A percentile compares a stretch with the other conserved stretches of the same genome.
These are phyloP conservation scores for Claviceps maximensis DNA, from an alignment of 2,329 filamentous ascomycete genomes.

Conservation along the genomic window DNA sequence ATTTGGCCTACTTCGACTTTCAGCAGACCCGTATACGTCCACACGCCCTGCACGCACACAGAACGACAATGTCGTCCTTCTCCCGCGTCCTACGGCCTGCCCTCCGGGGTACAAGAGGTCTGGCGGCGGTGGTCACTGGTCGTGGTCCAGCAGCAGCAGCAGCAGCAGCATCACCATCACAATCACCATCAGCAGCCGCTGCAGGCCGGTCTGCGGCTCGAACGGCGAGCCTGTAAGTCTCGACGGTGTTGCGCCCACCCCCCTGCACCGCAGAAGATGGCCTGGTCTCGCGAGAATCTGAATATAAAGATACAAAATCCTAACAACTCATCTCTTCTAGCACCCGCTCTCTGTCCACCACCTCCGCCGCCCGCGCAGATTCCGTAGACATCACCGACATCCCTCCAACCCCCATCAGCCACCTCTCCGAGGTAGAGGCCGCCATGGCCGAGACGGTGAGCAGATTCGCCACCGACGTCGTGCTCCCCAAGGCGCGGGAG, in stretches of 20 bases:
- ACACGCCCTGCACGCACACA: background rate
- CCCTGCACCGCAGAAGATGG: too few species aligned
- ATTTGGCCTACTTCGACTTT: too few species aligned
- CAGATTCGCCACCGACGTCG: constrained; percentile 80
- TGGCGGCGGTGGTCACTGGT: constrained; percentile 15
- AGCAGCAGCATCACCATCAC: too few species aligned
- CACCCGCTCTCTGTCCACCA: constrained; percentile 46
- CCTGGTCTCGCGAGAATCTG: too few species aligned
- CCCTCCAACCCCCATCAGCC: constrained; percentile 82
- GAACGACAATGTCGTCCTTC: constrained; percentile 28
- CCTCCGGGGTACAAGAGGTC: constrained; percentile 29
- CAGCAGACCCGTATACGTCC: too few species aligned
- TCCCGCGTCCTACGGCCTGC: constrained; percentile 38
- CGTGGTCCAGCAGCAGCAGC: background rate
- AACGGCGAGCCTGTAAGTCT: constrained; percentile 14
- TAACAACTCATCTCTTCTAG: background rate
- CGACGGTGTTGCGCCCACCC: too few species aligned
- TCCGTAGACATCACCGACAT: constrained; percentile 56
- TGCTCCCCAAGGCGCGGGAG: constrained; percentile 81
- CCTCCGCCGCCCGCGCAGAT: constrained; percentile 35
- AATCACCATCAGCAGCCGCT: background rate
- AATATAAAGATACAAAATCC: too few species aligned
- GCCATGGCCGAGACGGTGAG: constrained; percentile 83
- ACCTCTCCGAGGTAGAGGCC: constrained; percentile 77
- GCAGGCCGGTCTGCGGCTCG: background rate